These are phyloP conservation scores for Daldinia sp. DNA, from an alignment of 2,329 filamentous ascomycete species.

Conservation along the genomic window DNA sequence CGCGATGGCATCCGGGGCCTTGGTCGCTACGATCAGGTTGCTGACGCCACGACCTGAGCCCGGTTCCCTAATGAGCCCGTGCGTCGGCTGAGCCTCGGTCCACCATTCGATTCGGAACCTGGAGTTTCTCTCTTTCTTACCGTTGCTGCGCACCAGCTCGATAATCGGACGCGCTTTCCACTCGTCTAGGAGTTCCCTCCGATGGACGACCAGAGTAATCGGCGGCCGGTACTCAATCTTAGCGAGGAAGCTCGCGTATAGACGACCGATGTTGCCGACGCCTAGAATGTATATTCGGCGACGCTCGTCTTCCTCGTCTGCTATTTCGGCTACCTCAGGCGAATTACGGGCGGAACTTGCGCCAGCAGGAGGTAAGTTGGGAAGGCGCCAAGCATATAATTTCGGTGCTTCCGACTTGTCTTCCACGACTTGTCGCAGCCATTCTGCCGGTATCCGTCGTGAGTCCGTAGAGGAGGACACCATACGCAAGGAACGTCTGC, in stretches of 20 bases:
- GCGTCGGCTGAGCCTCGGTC: conserved; percentile 58
- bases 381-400: conserved; percentile 50
- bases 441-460: conserved; percentile 31
- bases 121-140: conserved; percentile 49
- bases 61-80: conserved; percentile 57
- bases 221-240: conserved; percentile 72
- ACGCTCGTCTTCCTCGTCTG: conserved; percentile 14
- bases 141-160: conserved; percentile 57
- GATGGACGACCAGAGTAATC: conserved; percentile 83
- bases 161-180: conserved; percentile 62
- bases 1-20: conserved; percentile 75
- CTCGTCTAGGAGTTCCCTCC: conserved; percentile 60
- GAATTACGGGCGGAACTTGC: not conserved
- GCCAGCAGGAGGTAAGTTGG: conserved; percentile 37
- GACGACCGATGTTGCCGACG: conserved; percentile 81
- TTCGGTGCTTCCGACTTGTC: conserved; percentile 40
- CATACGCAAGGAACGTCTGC: conserved; percentile 4
- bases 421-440: conserved; percentile 44
- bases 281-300: conserved; percentile 82
- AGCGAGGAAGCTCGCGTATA: conserved; percentile 80
- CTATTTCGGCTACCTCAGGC: not conserved
- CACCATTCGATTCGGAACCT: conserved; percentile 67
- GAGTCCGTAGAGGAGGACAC: conserved; percentile 17
- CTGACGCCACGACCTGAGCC: conserved; percentile 62
- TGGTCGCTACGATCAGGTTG: conserved; percentile 83